These are phyloP conservation scores for Tulasnella sp. DNA, from an alignment of 768 basidiomycete genomes.

Conservation along the genomic window DNA sequence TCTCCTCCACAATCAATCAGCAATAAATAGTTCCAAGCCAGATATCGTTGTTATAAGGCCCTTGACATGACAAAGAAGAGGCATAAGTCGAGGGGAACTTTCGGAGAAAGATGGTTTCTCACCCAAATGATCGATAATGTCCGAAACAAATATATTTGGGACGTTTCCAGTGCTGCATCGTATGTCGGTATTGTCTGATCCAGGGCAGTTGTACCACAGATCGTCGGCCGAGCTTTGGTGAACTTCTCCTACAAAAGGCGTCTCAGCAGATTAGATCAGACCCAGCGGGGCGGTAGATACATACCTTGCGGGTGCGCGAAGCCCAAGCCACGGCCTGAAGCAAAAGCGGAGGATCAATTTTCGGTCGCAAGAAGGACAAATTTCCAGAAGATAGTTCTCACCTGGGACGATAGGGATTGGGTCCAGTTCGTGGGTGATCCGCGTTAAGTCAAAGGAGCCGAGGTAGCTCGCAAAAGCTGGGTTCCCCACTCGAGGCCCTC, in stretches of 20 bases:
- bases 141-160: slow-evolving; percentile 45
- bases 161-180: slow-evolving; percentile 55
- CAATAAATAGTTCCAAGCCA: neutral
- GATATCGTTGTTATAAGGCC: neutral
- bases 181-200: slow-evolving; percentile 55
- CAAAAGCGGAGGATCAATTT: neutral
- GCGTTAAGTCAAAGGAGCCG: slow-evolving; percentile 35
- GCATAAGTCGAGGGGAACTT: neutral
- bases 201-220: slow-evolving; percentile 53
- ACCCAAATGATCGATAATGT: slow-evolving; percentile 27
- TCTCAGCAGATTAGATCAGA: neutral
- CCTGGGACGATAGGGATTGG: slow-evolving; percentile 33
- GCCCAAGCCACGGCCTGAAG: slow-evolving; percentile 8
- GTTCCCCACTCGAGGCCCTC: slow-evolving; percentile 33
- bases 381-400: neutral
- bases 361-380: neutral
- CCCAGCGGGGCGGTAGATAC: neutral
- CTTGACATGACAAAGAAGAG: neutral
- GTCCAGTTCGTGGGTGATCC: slow-evolving; percentile 29
- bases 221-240: slow-evolving; percentile 40
- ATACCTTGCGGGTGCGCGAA: slow-evolving; percentile 15
- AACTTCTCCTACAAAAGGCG: slow-evolving; percentile 28
- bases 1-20: neutral
- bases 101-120: neutral
- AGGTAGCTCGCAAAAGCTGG: slow-evolving; percentile 46